These are phyloP conservation scores for Pythium pectinolyticum DNA, from an alignment of 352 stramenopile genomes.

Conservation along the genomic window DNA sequence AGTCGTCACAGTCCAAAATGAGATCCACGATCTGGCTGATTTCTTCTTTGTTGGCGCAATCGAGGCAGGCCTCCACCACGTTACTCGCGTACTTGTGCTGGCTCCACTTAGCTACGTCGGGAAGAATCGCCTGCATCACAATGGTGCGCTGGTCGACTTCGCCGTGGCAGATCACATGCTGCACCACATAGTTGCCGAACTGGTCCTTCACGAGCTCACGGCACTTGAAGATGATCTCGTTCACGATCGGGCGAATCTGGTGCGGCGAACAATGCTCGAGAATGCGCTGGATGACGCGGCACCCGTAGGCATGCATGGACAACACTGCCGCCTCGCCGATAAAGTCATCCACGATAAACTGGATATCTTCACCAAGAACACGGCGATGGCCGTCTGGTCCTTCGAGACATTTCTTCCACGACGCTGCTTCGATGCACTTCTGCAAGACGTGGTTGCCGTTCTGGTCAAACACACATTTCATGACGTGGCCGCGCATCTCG, in stretches of 20 bases:
- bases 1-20: conserved; percentile 77
- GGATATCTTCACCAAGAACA: conserved; percentile 87
- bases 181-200: conserved; percentile 99
- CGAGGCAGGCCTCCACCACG: conserved; percentile 94
- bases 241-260: conserved; percentile 92
- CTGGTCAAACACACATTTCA: conserved; percentile 96
- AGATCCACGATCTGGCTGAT: conserved; percentile 78
- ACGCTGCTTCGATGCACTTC: conserved; percentile 95
- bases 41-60: conserved; percentile 84
- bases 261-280: conserved; percentile 93
- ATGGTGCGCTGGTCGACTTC: conserved; percentile 74
- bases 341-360: conserved; percentile 98
- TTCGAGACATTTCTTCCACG: conserved; percentile 38
- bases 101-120: conserved; percentile 89
- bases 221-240: conserved; percentile 92
- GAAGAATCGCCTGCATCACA: conserved; percentile 85
- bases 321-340: conserved; percentile 89
- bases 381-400: conserved; percentile 21
- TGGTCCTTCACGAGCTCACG: conserved; percentile 93
- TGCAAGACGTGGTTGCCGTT: conserved; percentile 99
- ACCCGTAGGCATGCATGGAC: conserved; percentile 98
- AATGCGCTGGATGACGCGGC: conserved; percentile 97
- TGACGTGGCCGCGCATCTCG: conserved; percentile 77
- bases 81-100: conserved; percentile 96
- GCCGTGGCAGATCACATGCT: conserved; percentile 97